Conservation (phyloP, 495 filamentous ascomycete genomes). For the Lentithecium fluviatile region DNA sequence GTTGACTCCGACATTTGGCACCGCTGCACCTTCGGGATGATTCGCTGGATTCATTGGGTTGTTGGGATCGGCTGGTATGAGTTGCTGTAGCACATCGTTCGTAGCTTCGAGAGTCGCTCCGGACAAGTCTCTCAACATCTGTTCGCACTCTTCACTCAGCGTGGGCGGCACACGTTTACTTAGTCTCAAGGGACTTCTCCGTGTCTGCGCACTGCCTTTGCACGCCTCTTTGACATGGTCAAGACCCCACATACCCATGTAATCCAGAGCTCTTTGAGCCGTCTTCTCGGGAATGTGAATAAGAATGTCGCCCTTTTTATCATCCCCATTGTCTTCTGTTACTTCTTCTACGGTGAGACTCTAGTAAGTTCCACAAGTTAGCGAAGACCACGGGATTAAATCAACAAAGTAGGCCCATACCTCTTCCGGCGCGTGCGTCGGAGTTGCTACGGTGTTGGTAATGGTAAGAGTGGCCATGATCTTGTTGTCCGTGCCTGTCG, state of each 20-base stretch:
- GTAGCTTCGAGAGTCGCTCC: not conserved
- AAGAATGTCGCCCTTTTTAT: not conserved
- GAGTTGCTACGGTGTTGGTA: not conserved
- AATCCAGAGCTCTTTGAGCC: not conserved
- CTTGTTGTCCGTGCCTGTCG: not conserved
- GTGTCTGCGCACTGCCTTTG: not conserved
- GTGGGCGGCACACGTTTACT: not conserved
- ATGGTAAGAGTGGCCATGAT: not conserved
- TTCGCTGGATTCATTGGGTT: not conserved
- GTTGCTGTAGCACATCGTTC: not conserved
- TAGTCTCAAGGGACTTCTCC: not conserved
- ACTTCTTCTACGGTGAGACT: not conserved
- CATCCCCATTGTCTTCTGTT: not conserved
- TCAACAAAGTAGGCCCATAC: not conserved
- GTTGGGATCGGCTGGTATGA: not conserved
- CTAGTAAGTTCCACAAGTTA: too few relatives aligned
- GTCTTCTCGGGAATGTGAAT: not conserved
- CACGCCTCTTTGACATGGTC: not conserved
- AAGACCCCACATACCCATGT: not conserved
- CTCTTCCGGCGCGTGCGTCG: not conserved
- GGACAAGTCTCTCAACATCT: not conserved
- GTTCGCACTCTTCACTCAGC: not conserved
- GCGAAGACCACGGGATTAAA: too few relatives aligned
- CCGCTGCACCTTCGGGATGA: not conserved
- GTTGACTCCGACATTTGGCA: not conserved